phyloP scores from a whole-genome alignment of 331 rosid species.

The Malus hybrid region DNA sequence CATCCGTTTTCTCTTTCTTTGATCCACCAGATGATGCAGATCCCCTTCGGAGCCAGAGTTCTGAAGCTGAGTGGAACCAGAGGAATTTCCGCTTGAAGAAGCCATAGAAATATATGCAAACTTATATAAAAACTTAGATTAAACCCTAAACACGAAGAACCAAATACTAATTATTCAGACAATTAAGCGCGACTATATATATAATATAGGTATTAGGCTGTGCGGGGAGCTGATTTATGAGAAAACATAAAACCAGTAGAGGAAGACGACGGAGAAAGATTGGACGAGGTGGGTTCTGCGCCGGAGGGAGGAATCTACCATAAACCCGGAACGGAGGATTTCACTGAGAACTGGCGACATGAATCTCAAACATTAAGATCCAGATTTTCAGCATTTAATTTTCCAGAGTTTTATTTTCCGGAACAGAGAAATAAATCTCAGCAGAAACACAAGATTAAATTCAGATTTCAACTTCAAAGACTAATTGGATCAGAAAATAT shows the following conservation, averaged over 20 bases:
- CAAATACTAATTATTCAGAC: background rate
- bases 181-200: background rate
- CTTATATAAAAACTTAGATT: background rate
- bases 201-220: background rate
- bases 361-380: constrained; percentile 45
- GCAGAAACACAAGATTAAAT: background rate
- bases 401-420: no score
- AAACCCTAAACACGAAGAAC: background rate
- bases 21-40: constrained; percentile 35
- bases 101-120: constrained; percentile 27
- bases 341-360: constrained; percentile 94
- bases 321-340: constrained; percentile 78
- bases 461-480: no score
- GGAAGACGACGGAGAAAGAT: constrained; percentile 87
- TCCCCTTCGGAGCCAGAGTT: constrained; percentile 53
- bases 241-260: constrained; percentile 88
- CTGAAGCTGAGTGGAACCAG: constrained; percentile 23
- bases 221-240: constrained; percentile 27
- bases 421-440: background rate
- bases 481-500: no score
- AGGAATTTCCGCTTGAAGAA: constrained; percentile 54
- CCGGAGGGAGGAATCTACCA: constrained; percentile 60
- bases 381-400: constrained; percentile 17
- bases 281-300: constrained; percentile 84
- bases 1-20: constrained; percentile 63